These are phyloP conservation scores for Silybum marianum DNA, from an alignment of 129 eudicot species.

Conservation along the genomic window DNA sequence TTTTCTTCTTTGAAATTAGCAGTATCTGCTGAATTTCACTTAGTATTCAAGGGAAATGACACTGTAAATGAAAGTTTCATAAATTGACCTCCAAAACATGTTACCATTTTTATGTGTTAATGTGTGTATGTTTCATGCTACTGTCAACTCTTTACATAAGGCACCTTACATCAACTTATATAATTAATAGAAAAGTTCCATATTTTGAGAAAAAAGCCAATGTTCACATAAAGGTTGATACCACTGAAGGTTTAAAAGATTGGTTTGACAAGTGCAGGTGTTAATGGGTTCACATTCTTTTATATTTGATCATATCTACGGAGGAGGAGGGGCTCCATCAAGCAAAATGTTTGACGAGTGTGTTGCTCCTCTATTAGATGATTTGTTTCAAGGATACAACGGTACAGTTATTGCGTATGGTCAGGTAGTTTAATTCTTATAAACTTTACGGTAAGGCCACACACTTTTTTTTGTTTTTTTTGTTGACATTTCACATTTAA, in stretches of 20 bases:
- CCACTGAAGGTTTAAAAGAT: conserved; percentile 25
- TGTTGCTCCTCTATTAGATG: conserved; percentile 90
- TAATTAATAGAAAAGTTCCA: conserved; percentile 6
- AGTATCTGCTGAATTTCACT: not conserved
- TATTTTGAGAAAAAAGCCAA: not conserved
- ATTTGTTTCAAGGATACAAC: conserved; percentile 93
- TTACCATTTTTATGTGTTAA: not conserved
- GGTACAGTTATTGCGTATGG: conserved; percentile 99
- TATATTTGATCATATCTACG: conserved; percentile 95
- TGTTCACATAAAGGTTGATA: not conserved
- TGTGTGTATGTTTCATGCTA: not conserved
- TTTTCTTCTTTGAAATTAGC: conserved; percentile 1
- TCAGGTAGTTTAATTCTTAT: conserved; percentile 58
- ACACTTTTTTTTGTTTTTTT: not conserved
- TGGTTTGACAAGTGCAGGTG: conserved; percentile 53
- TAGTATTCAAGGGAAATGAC: not conserved
- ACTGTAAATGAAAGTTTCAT: not conserved
- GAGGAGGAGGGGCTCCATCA: conserved; percentile 77
- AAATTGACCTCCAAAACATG: conserved; percentile 6
- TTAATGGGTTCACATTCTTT: conserved; percentile 88
- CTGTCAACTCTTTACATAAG: not conserved
- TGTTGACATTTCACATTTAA: conserved; percentile 24
- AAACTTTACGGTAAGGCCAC: not conserved
- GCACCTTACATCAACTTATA: not conserved
- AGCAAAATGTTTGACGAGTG: conserved; percentile 87